Evolutionary conservation across 352 stramenopile genomes (phyloP), one percentile per base, ranked within the genome.

Genomic region (Phytophthora multivora): DNA sequence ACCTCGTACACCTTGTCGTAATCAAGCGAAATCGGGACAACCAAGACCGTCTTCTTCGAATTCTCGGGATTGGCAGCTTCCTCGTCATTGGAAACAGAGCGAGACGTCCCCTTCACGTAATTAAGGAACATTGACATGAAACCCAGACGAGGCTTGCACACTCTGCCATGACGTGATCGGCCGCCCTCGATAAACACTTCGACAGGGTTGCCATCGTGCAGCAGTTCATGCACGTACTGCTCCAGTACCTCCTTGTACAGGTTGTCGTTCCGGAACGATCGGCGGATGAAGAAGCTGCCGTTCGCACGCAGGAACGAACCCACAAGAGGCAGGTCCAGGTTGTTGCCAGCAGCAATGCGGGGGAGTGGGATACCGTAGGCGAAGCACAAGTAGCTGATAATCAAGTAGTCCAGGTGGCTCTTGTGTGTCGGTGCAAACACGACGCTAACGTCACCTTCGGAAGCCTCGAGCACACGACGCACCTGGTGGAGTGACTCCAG

Each of bases 1-100:
- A 93, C 86, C 66, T 97, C 89, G 56, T 93, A 90, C 7, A 94
- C 84, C 31, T 93, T 90, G 68, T 97, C 89, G 57, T 97, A 97
- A 62, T 96, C 89, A 11, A 97, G 69, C 11, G 88, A 90, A 28
- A 97, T 92, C 0, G 89, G 89, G 1, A 96, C 89, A 1, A 97
- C 60, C 56, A 94, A 56, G 1, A 95, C 66, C 8, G 64, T 76
- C 31, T 83, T 84, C 50, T 75, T 87, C 55, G 53, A 55, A 3
- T 15, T 15, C 21, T 75, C 33, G 15, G 47, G 16, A 10, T 18
- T 36, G 0, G 73, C 56, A 23, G 35, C 51, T 62, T 65, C 42
- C 43, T 73, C 38, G 5, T 67, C 36, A 4, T 63, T n/a, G 3
- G 15, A 31, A 56, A 12, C 50, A 56, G 38, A 51, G 16, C 35